phyloP scores from a whole-genome alignment of 768 basidiomycete species.

The Mycena vitilis region DNA sequence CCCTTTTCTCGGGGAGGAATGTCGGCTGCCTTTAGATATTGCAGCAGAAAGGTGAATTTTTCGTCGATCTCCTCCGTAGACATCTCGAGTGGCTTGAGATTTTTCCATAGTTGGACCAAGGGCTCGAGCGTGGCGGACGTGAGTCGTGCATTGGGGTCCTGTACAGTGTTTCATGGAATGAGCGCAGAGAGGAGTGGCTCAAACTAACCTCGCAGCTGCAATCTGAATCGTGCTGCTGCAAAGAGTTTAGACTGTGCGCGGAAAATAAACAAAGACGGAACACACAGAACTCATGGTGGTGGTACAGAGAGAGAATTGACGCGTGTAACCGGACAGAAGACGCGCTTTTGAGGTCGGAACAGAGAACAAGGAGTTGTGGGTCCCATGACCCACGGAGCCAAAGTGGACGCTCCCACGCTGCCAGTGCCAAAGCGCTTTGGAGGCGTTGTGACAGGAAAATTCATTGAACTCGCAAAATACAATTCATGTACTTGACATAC shows the following conservation, averaged over 20 bases:
- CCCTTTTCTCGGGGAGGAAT: conserved; percentile 30
- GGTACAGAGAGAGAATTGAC: conserved; percentile 3
- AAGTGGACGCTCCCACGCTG: too few relatives aligned
- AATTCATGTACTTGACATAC: conserved; percentile 31
- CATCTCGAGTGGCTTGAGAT: conserved; percentile 24
- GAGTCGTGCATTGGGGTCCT: conserved; percentile 33
- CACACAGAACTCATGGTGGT: conserved; percentile 21
- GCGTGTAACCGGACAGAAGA: conserved; percentile 8
- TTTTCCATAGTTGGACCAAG: conserved; percentile 6
- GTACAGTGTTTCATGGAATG: neutral
- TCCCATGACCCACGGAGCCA: conserved; percentile 6
- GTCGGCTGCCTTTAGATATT: conserved; percentile 30
- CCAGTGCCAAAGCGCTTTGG: too few relatives aligned
- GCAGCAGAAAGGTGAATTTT: conserved; percentile 17
- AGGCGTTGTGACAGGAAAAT: too few relatives aligned
- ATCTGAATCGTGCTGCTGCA: conserved; percentile 17
- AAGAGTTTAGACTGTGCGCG: neutral
- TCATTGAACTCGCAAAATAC: too few relatives aligned
- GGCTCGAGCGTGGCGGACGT: conserved; percentile 24
- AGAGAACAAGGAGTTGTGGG: neutral
- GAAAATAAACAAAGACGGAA: neutral
- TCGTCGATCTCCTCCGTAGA: conserved; percentile 27
- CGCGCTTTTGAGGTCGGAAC: conserved; percentile 15
- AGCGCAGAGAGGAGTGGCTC: neutral
- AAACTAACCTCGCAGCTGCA: conserved; percentile 24